phyloP scores from a whole-genome alignment of 202 grass and related monocot genomes.

The Brachypodium distachyon region DNA sequence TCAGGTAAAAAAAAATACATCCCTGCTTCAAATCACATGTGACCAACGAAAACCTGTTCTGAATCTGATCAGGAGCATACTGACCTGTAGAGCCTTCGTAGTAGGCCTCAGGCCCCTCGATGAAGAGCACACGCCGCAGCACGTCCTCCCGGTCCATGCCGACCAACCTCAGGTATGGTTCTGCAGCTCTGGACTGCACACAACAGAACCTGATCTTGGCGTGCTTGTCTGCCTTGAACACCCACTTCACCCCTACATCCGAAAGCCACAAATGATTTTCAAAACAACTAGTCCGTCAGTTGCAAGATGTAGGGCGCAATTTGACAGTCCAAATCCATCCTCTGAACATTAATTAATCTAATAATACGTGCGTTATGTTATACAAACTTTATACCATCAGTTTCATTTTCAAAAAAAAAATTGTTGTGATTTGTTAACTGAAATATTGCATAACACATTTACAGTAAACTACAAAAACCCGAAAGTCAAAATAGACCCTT shows the following conservation, averaged over 20 bases:
- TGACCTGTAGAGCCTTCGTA: conserved; percentile 88
- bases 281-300: too few relatives aligned
- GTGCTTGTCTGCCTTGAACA: conserved; percentile 72
- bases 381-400: too few relatives aligned
- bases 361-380: too few relatives aligned
- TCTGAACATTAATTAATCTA: too few relatives aligned
- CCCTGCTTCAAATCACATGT: not conserved
- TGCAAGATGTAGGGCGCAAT: too few relatives aligned
- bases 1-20: too few relatives aligned
- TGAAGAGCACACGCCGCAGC: conserved; percentile 58
- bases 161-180: conserved; percentile 68
- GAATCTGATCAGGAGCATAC: not conserved
- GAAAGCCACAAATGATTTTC: not conserved
- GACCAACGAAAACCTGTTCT: not conserved
- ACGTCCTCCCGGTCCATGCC: conserved; percentile 76
- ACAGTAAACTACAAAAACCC: too few relatives aligned
- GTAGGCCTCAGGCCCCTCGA: conserved; percentile 76
- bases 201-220: conserved; percentile 96
- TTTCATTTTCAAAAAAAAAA: too few relatives aligned
- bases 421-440: too few relatives aligned
- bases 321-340: too few relatives aligned
- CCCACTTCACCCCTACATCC: conserved; percentile 67
- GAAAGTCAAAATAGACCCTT: too few relatives aligned
- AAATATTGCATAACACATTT: too few relatives aligned
- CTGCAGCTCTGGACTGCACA: conserved; percentile 79